Evolutionary conservation across 768 basidiomycete species (phyloP).

Genomic region (Aureoboletus auriporus): DNA sequence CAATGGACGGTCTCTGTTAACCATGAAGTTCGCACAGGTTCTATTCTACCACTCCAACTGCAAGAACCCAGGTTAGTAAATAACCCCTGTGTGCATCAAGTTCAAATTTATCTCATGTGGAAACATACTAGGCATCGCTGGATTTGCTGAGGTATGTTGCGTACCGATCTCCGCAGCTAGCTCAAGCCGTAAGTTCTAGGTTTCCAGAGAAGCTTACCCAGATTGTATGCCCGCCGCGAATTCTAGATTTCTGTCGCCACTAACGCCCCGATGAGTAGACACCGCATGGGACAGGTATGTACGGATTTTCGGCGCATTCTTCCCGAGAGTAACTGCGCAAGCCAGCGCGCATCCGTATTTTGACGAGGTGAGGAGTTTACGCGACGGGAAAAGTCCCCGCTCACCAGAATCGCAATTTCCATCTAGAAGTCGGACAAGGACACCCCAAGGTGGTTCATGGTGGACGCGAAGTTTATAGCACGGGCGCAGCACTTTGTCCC

Average conservation of each 20-base stretch:
- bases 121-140: constrained; percentile 63
- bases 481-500: constrained; percentile 74
- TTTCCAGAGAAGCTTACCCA: constrained; percentile 83
- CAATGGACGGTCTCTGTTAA: background rate
- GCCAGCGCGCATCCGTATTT: constrained; percentile 72
- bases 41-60: constrained; percentile 88
- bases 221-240: constrained; percentile 56
- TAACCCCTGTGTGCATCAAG: background rate
- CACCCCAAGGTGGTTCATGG: constrained; percentile 92
- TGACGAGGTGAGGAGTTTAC: constrained; percentile 49
- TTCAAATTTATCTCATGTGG: constrained; percentile 5
- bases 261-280: constrained; percentile 39
- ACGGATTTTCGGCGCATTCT: background rate
- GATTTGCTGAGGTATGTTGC: constrained; percentile 67
- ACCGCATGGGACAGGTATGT: constrained; percentile 87
- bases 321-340: constrained; percentile 6
- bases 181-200: constrained; percentile 36
- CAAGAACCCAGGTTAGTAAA: constrained; percentile 63
- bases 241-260: constrained; percentile 10
- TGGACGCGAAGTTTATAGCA: constrained; percentile 65
- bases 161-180: background rate
- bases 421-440: constrained; percentile 71
- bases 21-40: constrained; percentile 43
- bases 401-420: background rate
- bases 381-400: background rate